Base-by-base conservation (phyloP, 202 grass and related monocot species). In the Elaeis oleifera region DNA sequence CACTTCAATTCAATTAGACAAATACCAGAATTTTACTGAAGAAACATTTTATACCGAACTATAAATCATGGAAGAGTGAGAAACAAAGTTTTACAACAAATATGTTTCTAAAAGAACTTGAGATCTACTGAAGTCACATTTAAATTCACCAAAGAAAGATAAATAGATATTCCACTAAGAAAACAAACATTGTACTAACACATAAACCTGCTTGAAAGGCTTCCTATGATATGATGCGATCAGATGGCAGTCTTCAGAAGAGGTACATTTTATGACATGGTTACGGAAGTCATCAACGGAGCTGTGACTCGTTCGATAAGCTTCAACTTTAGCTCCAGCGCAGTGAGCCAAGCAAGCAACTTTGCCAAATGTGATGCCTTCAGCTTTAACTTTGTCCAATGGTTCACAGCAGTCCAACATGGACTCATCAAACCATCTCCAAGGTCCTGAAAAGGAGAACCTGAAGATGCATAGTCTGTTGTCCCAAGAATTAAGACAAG, bases 371-470 rank as follows among this genome's bases (percentile, higher is more conserved):
- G 84, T 91, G 75, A 85, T 91, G 55, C 91, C 91, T 17, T 81
- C 5, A 19, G 81, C 32, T 81, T 81, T 88, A 49, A 96, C 68
- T 84, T 70, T 83, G 50, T 78, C 53, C 80, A 96, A 80, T 66
- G 91, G 82, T 52, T 97, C 82, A 79, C 88, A 86, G 73, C 88
- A 97, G 54, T 89, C 92, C 28, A 97, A 81, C 88, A 97, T 97
- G 65, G 88, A 81, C 79, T 97, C 88, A 21, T 97, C 84, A 79
- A 91, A 97, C 92, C 88, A 97, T 24, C 92, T 76, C 84, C 92
- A 91, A 25, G 84, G 91, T 39, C 70, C 81, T 84, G 64, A 53
- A 68, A 61, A 49, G 5, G 16, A 60, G 22, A 61, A 5, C 17
- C 14, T 26, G 19, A 22, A 52, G 56, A 44, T 25, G 7, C 9